Evolutionary conservation across 441 rosid genomes (phyloP), one percentile per base, ranked within the genome.

Genomic region (Gossypium davidsonii): DNA sequence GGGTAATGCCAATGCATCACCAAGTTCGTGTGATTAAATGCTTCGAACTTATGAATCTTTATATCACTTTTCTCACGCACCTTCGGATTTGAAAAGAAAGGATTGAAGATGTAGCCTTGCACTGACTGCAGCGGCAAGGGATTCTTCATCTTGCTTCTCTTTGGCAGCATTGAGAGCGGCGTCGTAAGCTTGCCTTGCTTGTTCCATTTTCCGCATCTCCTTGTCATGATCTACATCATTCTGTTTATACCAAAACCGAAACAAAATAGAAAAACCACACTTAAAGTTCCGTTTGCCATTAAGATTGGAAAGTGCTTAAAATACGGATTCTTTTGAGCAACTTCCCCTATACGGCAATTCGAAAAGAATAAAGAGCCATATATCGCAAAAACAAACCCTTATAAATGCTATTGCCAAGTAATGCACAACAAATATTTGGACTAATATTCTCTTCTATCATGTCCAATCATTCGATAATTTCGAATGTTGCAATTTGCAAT

Each of bases 101-200:
- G 97, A 90, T 18, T 87, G 92, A 52, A 91, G 86, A 74, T 80
- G 74, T 3, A 71, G 77, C 79, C 97, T 83, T 69, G 93, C 89
- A 14, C 81, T 74, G 59, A 87, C 84, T 59, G 96, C 97, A 73
- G 87, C 82, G 68, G 85, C 91, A 31, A 90, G 64, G 53, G 97
- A 91, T 76, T 84, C 91, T 77, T 88, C 97, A 56, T 92, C 93
- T 83, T 83, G 91, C 78, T 78, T 84, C 79, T 88, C 90, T 77
- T 87, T 90, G 62, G 89, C 92, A 3, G 78, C 74, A 14, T 78
- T 84, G 77, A 90, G 81, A n/a, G 98, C 93, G 65, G 83, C 83
- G 58, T 83, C 49, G 72, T 91, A 94, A 3, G 91, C 89, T 78
- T 78, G 71, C 76, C 93, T 85, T 37, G 94, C 97, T 80, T 88